Conservation (phyloP, 1,139 yeast genomes). For the Pichia sp. region DNA sequence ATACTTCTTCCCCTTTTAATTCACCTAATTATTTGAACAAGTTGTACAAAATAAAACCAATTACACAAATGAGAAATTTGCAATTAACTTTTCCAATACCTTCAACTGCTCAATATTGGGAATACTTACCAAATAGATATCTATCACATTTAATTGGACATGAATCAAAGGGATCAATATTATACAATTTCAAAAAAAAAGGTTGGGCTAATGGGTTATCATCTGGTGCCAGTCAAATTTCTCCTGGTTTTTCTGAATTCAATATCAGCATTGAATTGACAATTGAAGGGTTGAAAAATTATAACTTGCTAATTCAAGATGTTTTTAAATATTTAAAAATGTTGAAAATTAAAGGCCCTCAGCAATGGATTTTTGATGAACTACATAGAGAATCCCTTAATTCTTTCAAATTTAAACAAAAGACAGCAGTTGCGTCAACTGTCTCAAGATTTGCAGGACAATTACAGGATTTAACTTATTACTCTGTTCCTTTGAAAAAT, state of each 20-base stretch:
- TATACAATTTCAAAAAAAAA: slow-evolving; percentile 57
- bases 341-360: slow-evolving; percentile 50
- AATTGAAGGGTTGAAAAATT: slow-evolving; percentile 57
- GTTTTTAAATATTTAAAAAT: slow-evolving; percentile 70
- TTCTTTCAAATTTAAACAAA: slow-evolving; percentile 49
- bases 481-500: slow-evolving; percentile 57
- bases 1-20: slow-evolving; percentile 37
- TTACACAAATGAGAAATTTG: slow-evolving; percentile 67
- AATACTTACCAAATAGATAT: slow-evolving; percentile 62
- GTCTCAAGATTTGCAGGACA: slow-evolving; percentile 45
- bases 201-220: slow-evolving; percentile 80
- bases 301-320: slow-evolving; percentile 52
- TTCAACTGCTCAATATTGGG: slow-evolving; percentile 58
- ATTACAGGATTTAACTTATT: slow-evolving; percentile 35
- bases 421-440: slow-evolving; percentile 43
- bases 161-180: slow-evolving; percentile 80
- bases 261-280: slow-evolving; percentile 71
- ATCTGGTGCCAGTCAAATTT: slow-evolving; percentile 66
- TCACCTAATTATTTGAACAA: slow-evolving; percentile 41
- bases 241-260: slow-evolving; percentile 64
- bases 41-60: slow-evolving; percentile 66
- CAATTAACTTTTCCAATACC: slow-evolving; percentile 71
- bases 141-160: slow-evolving; percentile 83
- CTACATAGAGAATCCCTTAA: slow-evolving; percentile 41
- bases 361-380: slow-evolving; percentile 51